phyloP scores from a whole-genome alignment of 176 grass and related monocot species.

The Hyparrhenia diplandra region DNA sequence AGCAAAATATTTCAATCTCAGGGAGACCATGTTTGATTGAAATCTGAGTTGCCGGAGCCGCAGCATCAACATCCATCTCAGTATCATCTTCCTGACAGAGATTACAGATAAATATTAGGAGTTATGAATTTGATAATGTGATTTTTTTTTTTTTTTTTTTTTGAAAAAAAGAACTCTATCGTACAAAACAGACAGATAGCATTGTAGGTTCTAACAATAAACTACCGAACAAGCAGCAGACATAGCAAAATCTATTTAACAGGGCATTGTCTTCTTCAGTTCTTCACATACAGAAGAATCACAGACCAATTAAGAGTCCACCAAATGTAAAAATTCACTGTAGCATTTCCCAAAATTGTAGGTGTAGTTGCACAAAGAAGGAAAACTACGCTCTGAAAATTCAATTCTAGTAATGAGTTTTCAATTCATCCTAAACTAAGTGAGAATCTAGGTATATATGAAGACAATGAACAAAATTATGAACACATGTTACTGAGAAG shows the following conservation, averaged over 20 bases:
- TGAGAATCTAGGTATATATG: too few species aligned
- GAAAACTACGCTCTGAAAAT: not conserved
- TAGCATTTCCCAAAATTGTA: not conserved
- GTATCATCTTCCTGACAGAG: conserved; percentile 47
- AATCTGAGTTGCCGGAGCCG: conserved; percentile 40
- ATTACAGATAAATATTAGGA: conserved; percentile 5
- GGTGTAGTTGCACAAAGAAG: not conserved
- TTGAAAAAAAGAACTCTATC: not conserved
- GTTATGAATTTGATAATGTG: not conserved
- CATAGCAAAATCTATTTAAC: not conserved
- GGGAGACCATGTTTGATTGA: conserved; percentile 57
- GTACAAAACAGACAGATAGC: not conserved
- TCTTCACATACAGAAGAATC: not conserved
- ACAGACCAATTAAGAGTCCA: not conserved
- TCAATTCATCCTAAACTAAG: not conserved
- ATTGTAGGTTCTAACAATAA: not conserved
- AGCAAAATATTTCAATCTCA: conserved; percentile 89
- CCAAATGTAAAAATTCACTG: not conserved
- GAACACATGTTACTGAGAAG: too few species aligned
- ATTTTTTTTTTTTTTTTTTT: too few species aligned
- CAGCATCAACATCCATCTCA: conserved; percentile 74
- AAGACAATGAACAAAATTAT: too few species aligned
- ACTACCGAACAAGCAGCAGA: not conserved
- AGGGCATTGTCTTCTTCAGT: not conserved
- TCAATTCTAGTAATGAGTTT: not conserved